A percentile compares a stretch with the other conserved stretches of the same genome.
These are phyloP conservation scores for Sarcodon aspratus DNA, from an alignment of 768 basidiomycete species.

Conservation along the genomic window DNA sequence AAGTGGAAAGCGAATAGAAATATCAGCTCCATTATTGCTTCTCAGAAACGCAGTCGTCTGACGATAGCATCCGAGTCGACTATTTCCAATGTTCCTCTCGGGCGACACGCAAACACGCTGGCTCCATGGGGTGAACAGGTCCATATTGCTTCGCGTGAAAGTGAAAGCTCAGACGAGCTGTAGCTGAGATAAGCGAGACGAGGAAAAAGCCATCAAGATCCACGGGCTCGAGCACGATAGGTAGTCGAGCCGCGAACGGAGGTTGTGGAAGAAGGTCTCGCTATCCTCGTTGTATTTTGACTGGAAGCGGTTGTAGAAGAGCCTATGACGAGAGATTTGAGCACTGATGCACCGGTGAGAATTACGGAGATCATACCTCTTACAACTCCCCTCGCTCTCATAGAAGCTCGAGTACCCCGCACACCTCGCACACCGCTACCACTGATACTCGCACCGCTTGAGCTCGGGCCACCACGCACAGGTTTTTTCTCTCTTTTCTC, in stretches of 20 bases:
- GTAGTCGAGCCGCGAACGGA: neutral
- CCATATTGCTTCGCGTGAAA: no score
- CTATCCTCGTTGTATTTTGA: neutral
- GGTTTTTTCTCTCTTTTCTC: slow-evolving; percentile 36
- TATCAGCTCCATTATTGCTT: no score
- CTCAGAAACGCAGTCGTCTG: no score
- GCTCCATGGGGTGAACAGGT: no score
- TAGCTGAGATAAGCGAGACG: no score
- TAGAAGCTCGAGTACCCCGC: slow-evolving; percentile 58
- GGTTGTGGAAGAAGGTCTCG: neutral
- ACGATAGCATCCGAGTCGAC: no score
- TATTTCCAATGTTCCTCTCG: no score
- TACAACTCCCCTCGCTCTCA: slow-evolving; percentile 34
- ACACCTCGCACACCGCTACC: slow-evolving; percentile 59
- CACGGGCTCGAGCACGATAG: no score
- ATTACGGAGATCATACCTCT: slow-evolving; percentile 3
- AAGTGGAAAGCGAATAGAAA: no score
- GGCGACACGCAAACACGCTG: no score
- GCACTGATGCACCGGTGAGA: neutral
- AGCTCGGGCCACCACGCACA: slow-evolving; percentile 6
- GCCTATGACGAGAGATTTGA: neutral
- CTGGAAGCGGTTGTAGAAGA: neutral
- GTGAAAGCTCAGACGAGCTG: no score
- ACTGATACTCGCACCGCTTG: slow-evolving; percentile 7
- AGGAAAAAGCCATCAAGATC: no score